phyloP scores from a whole-genome alignment of 495 filamentous ascomycete species.

The Talaromyces adpressus region DNA sequence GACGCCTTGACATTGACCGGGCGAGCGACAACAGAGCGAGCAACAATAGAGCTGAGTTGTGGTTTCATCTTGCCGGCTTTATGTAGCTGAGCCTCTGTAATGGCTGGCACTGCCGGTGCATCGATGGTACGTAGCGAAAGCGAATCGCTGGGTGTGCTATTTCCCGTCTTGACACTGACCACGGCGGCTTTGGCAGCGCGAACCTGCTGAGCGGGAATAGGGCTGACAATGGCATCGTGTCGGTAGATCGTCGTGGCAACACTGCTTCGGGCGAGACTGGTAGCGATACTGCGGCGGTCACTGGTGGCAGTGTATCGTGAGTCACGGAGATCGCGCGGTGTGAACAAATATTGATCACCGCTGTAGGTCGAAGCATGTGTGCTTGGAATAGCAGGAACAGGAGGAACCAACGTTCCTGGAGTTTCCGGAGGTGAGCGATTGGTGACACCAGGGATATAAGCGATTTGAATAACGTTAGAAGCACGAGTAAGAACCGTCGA shows the following conservation, averaged over 20 bases:
- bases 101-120: constrained; percentile 44
- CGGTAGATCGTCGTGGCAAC: constrained; percentile 91
- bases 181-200: constrained; percentile 81
- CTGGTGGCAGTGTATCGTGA: constrained; percentile 72
- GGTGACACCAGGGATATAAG: constrained; percentile 96
- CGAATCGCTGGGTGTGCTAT: constrained; percentile 25
- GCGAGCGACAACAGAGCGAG: constrained; percentile 35
- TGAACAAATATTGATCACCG: constrained; percentile 87
- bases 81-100: constrained; percentile 41
- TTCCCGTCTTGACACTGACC: constrained; percentile 69
- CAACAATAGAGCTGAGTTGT: constrained; percentile 39
- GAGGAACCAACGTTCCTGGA: constrained; percentile 76
- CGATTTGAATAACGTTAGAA: constrained; percentile 98
- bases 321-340: constrained; percentile 85
- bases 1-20: constrained; percentile 37
- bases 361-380: constrained; percentile 48
- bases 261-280: constrained; percentile 61
- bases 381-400: constrained; percentile 86
- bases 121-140: constrained; percentile 28
- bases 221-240: constrained; percentile 74
- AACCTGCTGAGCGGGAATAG: constrained; percentile 75
- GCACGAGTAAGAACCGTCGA: constrained; percentile 93
- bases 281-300: constrained; percentile 54
- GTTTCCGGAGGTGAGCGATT: constrained; percentile 81
- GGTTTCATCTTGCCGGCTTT: constrained; percentile 31